Base-by-base conservation (phyloP, 2,329 filamentous ascomycete genomes). In the Monosporascus sp. region DNA sequence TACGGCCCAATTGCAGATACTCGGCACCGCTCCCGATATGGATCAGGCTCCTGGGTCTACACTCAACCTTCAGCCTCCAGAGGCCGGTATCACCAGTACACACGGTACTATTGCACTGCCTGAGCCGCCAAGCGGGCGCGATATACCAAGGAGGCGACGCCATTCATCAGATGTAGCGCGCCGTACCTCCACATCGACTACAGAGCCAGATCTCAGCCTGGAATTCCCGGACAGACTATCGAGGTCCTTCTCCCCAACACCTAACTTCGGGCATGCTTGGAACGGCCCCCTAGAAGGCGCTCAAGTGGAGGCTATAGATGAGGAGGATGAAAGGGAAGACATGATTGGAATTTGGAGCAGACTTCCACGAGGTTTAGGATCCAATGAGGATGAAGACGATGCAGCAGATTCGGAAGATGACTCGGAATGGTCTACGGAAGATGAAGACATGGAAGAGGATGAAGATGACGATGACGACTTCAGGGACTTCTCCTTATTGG, bases 1-100 rank as follows among this genome's bases (percentile, higher is more conserved):
- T 63, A 89, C 86, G 0, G 82, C 80, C 17, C 82, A 88, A 63
- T 69, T 87, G 26, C 81, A 82, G 53, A 82, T 87, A 40, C 72
- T 84, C 31, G 81, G 82, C 22, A 61, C 37, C 66, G 71, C 53
- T 38, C 56, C 64, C 31, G 61, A 62, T 37, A 46, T 52, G 16
- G 55, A 59, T 38, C 59, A 55, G 44, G 54, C 55, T 8, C 57
- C 63, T 44, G 36, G 60, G 14, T 27, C 57, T 20, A 60, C 53
- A 38, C 60, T 58, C 27, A 56, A 55, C 24, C 50, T 53, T 24
- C 60, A 61, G 37, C 54, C 50, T n/a, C 51, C 59, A 1, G 63
- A 59, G 27, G 41, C 62, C 11, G 37, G 54, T 19, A 31, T 53
- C 47, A 43, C 56, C 9, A 55, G 53, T 27, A 57, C 52, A 8